These are phyloP conservation scores for Paramecium sonneborni DNA, from an alignment of 73 alveolate species.

Conservation along the genomic window DNA sequence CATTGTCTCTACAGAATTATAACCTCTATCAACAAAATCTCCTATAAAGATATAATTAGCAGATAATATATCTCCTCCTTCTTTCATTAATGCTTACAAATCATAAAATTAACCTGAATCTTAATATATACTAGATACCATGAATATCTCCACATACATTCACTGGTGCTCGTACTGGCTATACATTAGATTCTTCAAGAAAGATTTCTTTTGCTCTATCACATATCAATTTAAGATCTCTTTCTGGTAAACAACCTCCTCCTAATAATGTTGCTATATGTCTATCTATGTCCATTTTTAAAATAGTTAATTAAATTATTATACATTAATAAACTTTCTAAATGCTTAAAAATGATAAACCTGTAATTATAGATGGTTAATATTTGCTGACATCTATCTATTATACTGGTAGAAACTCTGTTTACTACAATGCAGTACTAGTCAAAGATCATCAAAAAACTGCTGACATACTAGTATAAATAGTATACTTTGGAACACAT, in stretches of 20 bases:
- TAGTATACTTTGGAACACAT: conserved; percentile 15
- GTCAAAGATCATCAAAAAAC: not conserved
- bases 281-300: conserved; percentile 24
- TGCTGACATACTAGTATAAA: conserved; percentile 17
- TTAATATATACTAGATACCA: not conserved
- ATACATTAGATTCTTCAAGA: conserved; percentile 73
- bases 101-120: conserved; percentile 59
- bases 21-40: conserved; percentile 84
- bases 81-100: conserved; percentile 61
- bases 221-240: conserved; percentile 73
- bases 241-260: conserved; percentile 73
- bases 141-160: conserved; percentile 91
- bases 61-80: conserved; percentile 74
- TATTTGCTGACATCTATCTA: not conserved
- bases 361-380: not conserved
- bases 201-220: conserved; percentile 81
- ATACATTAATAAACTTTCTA: too few relatives aligned
- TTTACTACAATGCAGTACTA: not conserved
- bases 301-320: too few relatives aligned
- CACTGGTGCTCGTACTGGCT: conserved; percentile 75
- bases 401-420: conserved; percentile 14
- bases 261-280: not conserved
- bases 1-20: conserved; percentile 78
- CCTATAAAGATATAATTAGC: conserved; percentile 84
- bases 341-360: not conserved